Conservation (phyloP, 2,329 filamentous ascomycete genomes). For the Biscogniauxia marginata region DNA sequence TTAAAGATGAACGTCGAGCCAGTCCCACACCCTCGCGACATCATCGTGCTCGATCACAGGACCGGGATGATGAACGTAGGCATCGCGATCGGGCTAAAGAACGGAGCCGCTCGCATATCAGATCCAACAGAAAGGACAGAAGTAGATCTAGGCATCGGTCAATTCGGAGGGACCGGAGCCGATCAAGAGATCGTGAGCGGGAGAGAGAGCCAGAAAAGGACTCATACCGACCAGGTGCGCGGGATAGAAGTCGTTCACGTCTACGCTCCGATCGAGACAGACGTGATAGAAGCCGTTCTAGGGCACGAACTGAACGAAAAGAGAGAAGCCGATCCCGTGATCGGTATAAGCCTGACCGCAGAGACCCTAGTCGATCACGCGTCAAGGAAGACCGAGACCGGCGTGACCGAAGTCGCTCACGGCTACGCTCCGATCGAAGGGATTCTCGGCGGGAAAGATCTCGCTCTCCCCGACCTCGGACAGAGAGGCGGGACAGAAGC, state of each 20-base stretch:
- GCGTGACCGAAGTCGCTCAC: constrained; percentile 29
- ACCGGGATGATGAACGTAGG: constrained; percentile 27
- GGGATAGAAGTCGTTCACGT: constrained; percentile 30
- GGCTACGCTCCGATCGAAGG: constrained; percentile 19
- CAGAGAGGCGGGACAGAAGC: constrained; percentile 30
- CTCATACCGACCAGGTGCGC: constrained; percentile 31
- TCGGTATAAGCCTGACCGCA: constrained; percentile 30
- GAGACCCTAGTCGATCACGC: constrained; percentile 29
- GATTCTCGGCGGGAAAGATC: constrained; percentile 30
- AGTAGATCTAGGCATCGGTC: constrained; percentile 28
- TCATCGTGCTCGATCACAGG: constrained; percentile 25
- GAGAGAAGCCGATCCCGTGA: constrained; percentile 30
- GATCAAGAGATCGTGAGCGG: constrained; percentile 38
- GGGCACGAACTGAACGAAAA: constrained; percentile 20
- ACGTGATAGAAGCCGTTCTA: constrained; percentile 22
- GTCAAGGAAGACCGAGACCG: constrained; percentile 30
- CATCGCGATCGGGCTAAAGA: constrained; percentile 31
- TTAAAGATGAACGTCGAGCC: constrained; percentile 26
- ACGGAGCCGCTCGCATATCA: constrained; percentile 24
- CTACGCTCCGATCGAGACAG: constrained; percentile 26
- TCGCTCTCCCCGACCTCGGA: constrained; percentile 29
- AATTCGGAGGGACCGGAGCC: constrained; percentile 34
- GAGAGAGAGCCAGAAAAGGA: constrained; percentile 30
- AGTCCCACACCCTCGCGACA: constrained; percentile 27
- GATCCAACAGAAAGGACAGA: constrained; percentile 30